Conservation (phyloP, 2,329 filamentous ascomycete species). For the Ceratocystis colombiana region DNA sequence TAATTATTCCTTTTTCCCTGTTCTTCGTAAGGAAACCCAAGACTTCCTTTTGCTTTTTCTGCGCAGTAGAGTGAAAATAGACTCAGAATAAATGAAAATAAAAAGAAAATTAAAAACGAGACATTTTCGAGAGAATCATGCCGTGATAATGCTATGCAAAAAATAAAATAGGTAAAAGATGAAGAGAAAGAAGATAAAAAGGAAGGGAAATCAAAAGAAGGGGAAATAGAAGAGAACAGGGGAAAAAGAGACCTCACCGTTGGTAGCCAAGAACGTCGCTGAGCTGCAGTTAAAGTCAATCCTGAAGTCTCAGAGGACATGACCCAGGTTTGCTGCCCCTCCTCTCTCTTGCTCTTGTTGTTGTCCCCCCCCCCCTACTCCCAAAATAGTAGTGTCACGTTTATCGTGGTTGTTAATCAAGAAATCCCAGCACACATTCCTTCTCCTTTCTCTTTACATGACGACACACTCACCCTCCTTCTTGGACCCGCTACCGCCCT, state of each 20-base stretch:
- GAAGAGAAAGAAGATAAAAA: neutral
- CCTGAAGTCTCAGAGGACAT: too few species aligned
- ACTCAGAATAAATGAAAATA: neutral
- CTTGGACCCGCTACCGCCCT: slow-evolving; percentile 33
- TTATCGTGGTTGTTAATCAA: too few species aligned
- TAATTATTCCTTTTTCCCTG: neutral
- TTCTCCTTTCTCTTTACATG: slow-evolving; percentile 39
- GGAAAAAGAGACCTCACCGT: neutral
- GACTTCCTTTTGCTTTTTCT: neutral
- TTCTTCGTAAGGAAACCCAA: neutral
- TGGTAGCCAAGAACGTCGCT: neutral
- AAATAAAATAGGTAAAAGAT: neutral
- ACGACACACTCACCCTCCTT: slow-evolving; percentile 40
- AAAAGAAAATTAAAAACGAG: neutral
- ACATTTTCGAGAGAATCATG: neutral
- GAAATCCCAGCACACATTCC: neutral
- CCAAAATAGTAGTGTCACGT: too few species aligned
- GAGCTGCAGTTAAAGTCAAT: too few species aligned
- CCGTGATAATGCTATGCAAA: slow-evolving; percentile 10
- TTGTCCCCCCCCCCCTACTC: too few species aligned
- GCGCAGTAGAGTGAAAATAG: neutral
- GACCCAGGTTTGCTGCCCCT: too few species aligned
- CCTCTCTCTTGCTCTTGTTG: too few species aligned
- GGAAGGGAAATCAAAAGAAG: neutral
- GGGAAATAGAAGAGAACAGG: neutral